These are phyloP conservation scores for Schizosaccharomyces versatilis DNA, from an alignment of 1,139 yeast species.

Conservation along the genomic window DNA sequence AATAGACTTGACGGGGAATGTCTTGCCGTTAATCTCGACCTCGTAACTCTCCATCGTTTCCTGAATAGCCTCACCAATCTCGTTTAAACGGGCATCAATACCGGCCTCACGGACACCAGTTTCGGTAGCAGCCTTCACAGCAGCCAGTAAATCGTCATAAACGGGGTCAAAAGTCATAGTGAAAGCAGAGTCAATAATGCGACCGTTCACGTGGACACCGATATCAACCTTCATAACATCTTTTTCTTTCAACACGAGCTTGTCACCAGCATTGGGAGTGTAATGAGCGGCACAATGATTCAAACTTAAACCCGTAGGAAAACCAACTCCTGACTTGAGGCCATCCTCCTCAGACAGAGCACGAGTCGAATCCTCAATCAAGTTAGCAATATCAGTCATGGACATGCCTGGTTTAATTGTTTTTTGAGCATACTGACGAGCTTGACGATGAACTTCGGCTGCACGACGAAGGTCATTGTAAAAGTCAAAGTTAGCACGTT, in stretches of 20 bases:
- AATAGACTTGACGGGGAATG: slow-evolving; percentile 68
- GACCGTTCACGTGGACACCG: slow-evolving; percentile 93
- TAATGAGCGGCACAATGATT: slow-evolving; percentile 95
- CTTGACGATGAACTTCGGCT: slow-evolving; percentile 87
- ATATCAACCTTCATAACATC: slow-evolving; percentile 94
- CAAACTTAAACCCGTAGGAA: slow-evolving; percentile 86
- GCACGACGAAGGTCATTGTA: slow-evolving; percentile 90
- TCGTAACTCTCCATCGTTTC: slow-evolving; percentile 96
- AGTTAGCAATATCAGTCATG: slow-evolving; percentile 71
- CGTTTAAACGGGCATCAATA: slow-evolving; percentile 83
- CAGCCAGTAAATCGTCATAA: slow-evolving; percentile 56
- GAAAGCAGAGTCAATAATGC: slow-evolving; percentile 80
- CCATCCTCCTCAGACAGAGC: slow-evolving; percentile 45
- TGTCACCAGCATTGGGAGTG: slow-evolving; percentile 92
- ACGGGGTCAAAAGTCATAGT: slow-evolving; percentile 72
- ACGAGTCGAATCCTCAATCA: slow-evolving; percentile 69
- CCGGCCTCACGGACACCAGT: slow-evolving; percentile 89
- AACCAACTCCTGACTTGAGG: slow-evolving; percentile 66
- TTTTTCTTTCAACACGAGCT: slow-evolving; percentile 50
- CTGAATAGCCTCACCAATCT: slow-evolving; percentile 86
- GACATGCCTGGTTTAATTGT: slow-evolving; percentile 77
- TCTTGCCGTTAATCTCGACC: slow-evolving; percentile 69
- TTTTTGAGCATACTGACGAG: slow-evolving; percentile 55
- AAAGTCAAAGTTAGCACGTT: slow-evolving; percentile 35
- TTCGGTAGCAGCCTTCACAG: slow-evolving; percentile 81